phyloP scores from a whole-genome alignment of 2,329 filamentous ascomycete species.

The Furcasterigmium sp. region DNA sequence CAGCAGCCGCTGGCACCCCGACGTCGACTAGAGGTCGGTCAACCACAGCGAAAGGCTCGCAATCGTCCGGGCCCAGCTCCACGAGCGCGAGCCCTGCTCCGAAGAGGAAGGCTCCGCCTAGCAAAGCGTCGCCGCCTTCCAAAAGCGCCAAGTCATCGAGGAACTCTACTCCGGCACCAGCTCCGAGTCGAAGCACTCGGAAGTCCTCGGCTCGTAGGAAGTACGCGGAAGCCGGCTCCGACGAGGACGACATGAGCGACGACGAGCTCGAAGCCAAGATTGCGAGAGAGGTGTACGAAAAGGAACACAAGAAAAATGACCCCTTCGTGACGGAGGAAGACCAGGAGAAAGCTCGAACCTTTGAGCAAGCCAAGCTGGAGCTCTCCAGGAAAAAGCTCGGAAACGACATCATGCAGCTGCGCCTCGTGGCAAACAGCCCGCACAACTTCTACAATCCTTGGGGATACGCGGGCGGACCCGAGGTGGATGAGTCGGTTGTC shows the following conservation, averaged over 20 bases:
- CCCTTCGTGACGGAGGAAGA: slow-evolving; percentile 49
- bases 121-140: slow-evolving; percentile 24
- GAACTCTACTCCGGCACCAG: slow-evolving; percentile 64
- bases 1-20: slow-evolving; percentile 12
- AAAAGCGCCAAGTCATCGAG: slow-evolving; percentile 76
- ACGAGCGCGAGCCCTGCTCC: slow-evolving; percentile 11
- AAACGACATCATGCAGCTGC: slow-evolving; percentile 87
- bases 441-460: slow-evolving; percentile 98
- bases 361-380: slow-evolving; percentile 79
- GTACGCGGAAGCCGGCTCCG: slow-evolving; percentile 52
- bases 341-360: slow-evolving; percentile 57
- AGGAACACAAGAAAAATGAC: slow-evolving; percentile 29
- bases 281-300: slow-evolving; percentile 51
- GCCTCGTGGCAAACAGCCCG: slow-evolving; percentile 86
- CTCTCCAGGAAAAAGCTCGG: slow-evolving; percentile 88
- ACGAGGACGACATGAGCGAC: slow-evolving; percentile 66
- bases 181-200: slow-evolving; percentile 34
- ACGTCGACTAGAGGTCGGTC: slow-evolving; percentile 9
- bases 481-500: slow-evolving; percentile 74
- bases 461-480: slow-evolving; percentile 50
- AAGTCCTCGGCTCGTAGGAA: slow-evolving; percentile 19
- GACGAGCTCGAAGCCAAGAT: slow-evolving; percentile 78
- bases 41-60: slow-evolving; percentile 14
- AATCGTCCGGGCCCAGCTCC: slow-evolving; percentile 4
- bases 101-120: slow-evolving; percentile 27